Base-by-base conservation (phyloP, 2,329 filamentous ascomycete species). In the Talaromyces islandicus region DNA sequence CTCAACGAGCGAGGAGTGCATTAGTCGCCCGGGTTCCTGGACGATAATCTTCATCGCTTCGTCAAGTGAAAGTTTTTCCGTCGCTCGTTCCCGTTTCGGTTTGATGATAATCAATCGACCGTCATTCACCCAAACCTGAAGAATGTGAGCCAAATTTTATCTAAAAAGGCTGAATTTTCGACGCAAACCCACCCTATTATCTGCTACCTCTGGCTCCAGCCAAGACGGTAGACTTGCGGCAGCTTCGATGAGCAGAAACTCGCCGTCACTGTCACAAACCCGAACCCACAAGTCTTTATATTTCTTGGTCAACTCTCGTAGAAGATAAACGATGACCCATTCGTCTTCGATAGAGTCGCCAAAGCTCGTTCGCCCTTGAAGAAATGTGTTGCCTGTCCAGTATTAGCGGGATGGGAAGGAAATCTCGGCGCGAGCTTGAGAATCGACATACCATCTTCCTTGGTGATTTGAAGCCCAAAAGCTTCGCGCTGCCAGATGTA, bases 281-380 rank as follows among this genome's bases (percentile, higher is more conserved):
- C 90, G 87, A 53, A 92, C 84, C 92, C 93, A 99, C 7, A 92
- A 80, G 62, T 88, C 81, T 4, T 85, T 79, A 67, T 90, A 90
- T 41, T 83, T 81, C 66, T 82, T 89, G 66, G 88, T 92, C 66
- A 97, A 77, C 75, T 96, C 88, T 51, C 90, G 86, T 30, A 99
- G 80, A 5, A 97, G 78, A 75, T 92, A 96, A 21, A 97, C 92
- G 62, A 97, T 88, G 6, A 97, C 83, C 95, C 94, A 99, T 78
- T 99, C 95, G 68, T 99, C 94, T 69, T 96, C 93, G 4, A 97
- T 87, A 0, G 92, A 94, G 74, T 99, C 95, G 9, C 93, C 92
- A 69, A 92, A 97, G 71, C 93, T 90, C 0, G 91, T 94, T 56
- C 81, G 80, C 21, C 93, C 93, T 64, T 85, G 83, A 6, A 99